Percentiles rank a stretch among this genome's conserved stretches.
Conservation (phyloP, 495 filamentous ascomycete genomes). For the Neurospora intermedia region DNA sequence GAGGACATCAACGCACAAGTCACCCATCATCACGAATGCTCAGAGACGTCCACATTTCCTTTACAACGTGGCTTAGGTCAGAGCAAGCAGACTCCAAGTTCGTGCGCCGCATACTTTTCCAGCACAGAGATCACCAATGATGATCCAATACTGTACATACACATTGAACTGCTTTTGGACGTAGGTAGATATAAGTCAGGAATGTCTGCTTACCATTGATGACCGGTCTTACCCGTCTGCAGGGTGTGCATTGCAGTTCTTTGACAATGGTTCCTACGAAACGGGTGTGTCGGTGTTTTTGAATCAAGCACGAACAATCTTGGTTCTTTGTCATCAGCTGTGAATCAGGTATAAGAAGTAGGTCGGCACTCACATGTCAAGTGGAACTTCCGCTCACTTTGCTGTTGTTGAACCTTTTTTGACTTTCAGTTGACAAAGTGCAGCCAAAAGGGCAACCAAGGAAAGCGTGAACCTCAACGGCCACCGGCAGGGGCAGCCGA, state of each 20-base stretch:
- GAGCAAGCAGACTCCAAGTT: not conserved
- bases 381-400: not conserved
- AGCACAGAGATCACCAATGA: not conserved
- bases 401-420: not conserved
- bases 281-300: not conserved
- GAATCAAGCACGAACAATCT: not conserved
- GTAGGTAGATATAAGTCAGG: not conserved
- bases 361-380: not conserved
- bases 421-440: not conserved
- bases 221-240: not conserved
- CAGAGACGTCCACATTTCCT: not conserved
- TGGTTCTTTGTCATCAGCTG: not conserved
- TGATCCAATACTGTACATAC: not conserved
- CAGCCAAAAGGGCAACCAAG: not conserved
- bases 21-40: not conserved
- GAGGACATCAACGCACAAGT: not conserved
- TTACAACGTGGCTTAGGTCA: not conserved
- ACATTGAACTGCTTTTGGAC: not conserved
- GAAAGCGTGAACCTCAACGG: not conserved
- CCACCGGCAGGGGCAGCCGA: not conserved
- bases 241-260: not conserved
- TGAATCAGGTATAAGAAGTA: not conserved
- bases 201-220: not conserved
- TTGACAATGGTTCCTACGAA: not conserved
- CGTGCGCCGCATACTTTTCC: not conserved